Conservation (phyloP, 306 rosid genomes). For the Phaseolus lunatus region DNA sequence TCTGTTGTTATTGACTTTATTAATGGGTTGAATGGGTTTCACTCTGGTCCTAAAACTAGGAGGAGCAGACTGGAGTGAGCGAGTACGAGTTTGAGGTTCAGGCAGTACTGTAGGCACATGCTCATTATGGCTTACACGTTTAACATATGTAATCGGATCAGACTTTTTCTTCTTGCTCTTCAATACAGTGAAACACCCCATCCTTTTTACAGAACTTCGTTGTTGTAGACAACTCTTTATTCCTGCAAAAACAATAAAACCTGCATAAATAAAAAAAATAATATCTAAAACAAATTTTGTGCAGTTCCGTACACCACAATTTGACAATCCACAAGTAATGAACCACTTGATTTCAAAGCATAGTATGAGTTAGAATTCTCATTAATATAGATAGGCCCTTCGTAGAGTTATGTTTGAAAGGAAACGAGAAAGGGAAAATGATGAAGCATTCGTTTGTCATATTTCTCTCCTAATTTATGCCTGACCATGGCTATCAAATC, state of each 20-base stretch:
- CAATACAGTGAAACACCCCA: constrained; percentile 93
- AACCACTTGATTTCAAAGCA: neutral
- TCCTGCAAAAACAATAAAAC: constrained; percentile 54
- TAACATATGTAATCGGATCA: constrained; percentile 56
- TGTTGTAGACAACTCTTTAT: constrained; percentile 37
- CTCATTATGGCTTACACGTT: constrained; percentile 62
- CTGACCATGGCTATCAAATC: constrained; percentile 3
- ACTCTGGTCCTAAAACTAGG: constrained; percentile 95
- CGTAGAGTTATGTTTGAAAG: constrained; percentile 11
- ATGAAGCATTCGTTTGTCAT: neutral
- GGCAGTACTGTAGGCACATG: constrained; percentile 72
- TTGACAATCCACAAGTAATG: constrained; percentile 8
- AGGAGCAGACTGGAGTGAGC: constrained; percentile 92
- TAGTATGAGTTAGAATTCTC: constrained; percentile 8
- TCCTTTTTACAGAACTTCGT: constrained; percentile 50
- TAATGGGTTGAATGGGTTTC: constrained; percentile 73
- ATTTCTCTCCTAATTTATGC: neutral
- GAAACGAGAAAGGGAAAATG: constrained; percentile 1
- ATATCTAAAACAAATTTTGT: constrained; percentile 33
- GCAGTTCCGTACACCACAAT: constrained; percentile 18
- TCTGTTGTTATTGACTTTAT: constrained; percentile 60
- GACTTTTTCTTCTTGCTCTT: constrained; percentile 87
- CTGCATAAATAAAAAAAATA: constrained; percentile 33
- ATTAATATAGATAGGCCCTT: neutral
- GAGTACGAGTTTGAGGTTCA: constrained; percentile 74